Evolutionary conservation across 495 filamentous ascomycete species (phyloP).

Genomic region (Cenococcum geophilum): DNA sequence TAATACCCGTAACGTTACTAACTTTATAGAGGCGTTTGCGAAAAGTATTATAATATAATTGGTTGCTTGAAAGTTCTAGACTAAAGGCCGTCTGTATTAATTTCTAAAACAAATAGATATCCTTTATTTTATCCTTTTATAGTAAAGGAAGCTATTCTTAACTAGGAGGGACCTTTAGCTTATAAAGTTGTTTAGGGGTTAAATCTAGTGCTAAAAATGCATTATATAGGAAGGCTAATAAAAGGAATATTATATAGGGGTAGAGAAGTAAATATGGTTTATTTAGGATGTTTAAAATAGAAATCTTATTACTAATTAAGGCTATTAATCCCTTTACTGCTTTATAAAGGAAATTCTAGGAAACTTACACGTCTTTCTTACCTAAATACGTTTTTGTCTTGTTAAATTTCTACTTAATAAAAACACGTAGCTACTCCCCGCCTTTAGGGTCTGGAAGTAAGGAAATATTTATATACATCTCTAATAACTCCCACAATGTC

Average conservation of each 20-base stretch:
- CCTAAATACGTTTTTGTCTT: conserved; percentile 15
- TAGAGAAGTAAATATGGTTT: neutral
- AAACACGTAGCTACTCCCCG: conserved; percentile 5
- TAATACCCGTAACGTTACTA: neutral
- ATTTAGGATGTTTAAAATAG: neutral
- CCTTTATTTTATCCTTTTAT: neutral
- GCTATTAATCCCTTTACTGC: neutral
- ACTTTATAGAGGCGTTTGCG: neutral
- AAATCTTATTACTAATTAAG: neutral
- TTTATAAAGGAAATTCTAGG: neutral
- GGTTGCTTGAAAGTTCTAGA: neutral
- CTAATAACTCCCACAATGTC: conserved; percentile 7
- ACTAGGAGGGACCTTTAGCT: neutral
- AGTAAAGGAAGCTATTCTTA: neutral
- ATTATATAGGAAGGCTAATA: neutral
- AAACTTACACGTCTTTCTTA: conserved; percentile 14
- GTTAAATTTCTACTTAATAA: conserved; percentile 10
- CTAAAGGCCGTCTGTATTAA: neutral
- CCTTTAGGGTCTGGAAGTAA: conserved; percentile 9
- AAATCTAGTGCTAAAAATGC: neutral
- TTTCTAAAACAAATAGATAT: neutral
- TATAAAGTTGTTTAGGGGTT: neutral
- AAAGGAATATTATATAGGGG: neutral
- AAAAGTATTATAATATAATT: neutral
- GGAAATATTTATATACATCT: conserved; percentile 8